A percentile compares a stretch with the other conserved stretches of the same genome.
phyloP scores from a whole-genome alignment of 805 yeast genomes.

The Helenozyma rhizophorensis region DNA sequence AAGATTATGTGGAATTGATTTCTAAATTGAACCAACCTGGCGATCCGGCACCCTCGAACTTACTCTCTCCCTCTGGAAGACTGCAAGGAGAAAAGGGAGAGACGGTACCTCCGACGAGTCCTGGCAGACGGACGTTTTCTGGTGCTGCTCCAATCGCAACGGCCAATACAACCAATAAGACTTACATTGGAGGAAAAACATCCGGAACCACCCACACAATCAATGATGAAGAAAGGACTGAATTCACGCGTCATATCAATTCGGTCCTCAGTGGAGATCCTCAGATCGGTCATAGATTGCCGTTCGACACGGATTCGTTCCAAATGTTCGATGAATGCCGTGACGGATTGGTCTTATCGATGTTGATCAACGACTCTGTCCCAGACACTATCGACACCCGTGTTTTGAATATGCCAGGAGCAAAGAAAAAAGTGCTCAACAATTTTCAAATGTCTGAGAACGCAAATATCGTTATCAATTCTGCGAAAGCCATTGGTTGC shows the following conservation, averaged over 20 bases:
- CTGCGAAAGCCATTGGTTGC: conserved; percentile 98
- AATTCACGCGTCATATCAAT: conserved; percentile 94
- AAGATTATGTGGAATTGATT: conserved; percentile 82
- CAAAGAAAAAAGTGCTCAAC: conserved; percentile 70
- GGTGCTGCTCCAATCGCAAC: conserved; percentile 40
- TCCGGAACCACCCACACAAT: conserved; percentile 94
- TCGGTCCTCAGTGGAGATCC: conserved; percentile 85
- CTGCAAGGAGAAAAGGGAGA: neutral
- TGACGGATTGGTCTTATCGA: conserved; percentile 90
- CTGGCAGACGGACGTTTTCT: conserved; percentile 18
- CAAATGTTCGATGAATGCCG: conserved; percentile 95
- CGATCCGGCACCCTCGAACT: conserved; percentile 1
- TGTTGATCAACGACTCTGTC: conserved; percentile 93
- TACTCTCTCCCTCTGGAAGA: conserved; percentile 4
- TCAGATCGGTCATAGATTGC: conserved; percentile 78
- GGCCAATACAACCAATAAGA: conserved; percentile 50
- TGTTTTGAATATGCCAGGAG: conserved; percentile 84
- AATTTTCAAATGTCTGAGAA: conserved; percentile 95
- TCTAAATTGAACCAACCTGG: conserved; percentile 65
- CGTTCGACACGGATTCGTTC: conserved; percentile 89
- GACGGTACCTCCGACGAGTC: conserved; percentile 9
- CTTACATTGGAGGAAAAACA: conserved; percentile 80
- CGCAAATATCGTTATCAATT: conserved; percentile 95
- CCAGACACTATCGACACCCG: conserved; percentile 98
- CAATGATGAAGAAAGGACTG: conserved; percentile 93